Percentiles rank a stretch among this genome's conserved stretches.
Conservation (phyloP, 2,329 filamentous ascomycete genomes). For the Pseudopyricularia javanii region DNA sequence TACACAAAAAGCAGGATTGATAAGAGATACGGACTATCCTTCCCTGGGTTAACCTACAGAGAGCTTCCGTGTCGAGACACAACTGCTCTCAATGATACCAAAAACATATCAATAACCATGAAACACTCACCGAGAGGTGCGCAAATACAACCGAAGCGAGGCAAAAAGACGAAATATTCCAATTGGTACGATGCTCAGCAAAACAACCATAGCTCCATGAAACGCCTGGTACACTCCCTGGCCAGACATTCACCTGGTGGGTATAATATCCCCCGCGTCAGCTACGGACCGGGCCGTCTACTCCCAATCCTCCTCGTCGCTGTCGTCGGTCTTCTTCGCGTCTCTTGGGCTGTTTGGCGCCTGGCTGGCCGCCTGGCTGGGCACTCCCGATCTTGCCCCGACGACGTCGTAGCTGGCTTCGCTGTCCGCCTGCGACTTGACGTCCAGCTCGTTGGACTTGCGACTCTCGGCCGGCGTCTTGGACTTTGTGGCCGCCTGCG, state of each 20-base stretch:
- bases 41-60: not conserved
- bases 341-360: slow-evolving; percentile 58
- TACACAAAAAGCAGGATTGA: no score
- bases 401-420: slow-evolving; percentile 96
- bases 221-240: not conserved
- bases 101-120: no score
- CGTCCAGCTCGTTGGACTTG: slow-evolving; percentile 58
- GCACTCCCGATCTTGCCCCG: slow-evolving; percentile 60
- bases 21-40: not conserved
- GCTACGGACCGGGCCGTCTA: slow-evolving; percentile 23
- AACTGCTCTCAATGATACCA: not conserved
- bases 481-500: slow-evolving; percentile 8
- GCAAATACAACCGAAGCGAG: no score
- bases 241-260: not conserved
- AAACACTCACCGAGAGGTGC: not conserved
- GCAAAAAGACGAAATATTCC: not conserved
- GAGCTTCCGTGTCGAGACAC: not conserved
- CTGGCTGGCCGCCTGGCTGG: slow-evolving; percentile 58
- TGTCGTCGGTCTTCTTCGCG: slow-evolving; percentile 40
- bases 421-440: slow-evolving; percentile 82
- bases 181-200: not conserved
- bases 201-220: not conserved
- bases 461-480: slow-evolving; percentile 52
- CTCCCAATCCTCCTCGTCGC: slow-evolving; percentile 69
- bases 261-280: not conserved